Evolutionary conservation across 2,329 filamentous ascomycete genomes (phyloP).

Genomic region (Plectosphaerella cucumerina): DNA sequence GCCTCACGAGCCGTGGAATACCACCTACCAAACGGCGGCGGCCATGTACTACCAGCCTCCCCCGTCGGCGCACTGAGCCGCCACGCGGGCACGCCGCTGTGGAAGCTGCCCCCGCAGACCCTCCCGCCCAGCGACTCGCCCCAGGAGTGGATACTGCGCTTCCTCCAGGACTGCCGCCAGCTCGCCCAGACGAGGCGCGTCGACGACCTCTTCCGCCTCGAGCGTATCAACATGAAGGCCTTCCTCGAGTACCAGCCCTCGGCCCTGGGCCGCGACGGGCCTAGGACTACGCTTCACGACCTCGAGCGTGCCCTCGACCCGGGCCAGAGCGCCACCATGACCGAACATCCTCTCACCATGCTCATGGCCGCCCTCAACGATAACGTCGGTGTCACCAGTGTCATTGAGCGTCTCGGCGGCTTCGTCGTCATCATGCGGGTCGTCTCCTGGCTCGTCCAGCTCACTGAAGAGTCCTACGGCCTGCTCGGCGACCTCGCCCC

Average conservation of each 20-base stretch:
- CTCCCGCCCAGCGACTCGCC: slow-evolving; percentile 23
- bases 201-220: slow-evolving; percentile 25
- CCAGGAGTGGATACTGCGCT: slow-evolving; percentile 28
- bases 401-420: slow-evolving; percentile 25
- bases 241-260: slow-evolving; percentile 20
- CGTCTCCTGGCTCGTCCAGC: slow-evolving; percentile 24
- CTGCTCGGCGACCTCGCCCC: slow-evolving; percentile 19
- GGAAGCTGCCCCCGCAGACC: slow-evolving; percentile 28
- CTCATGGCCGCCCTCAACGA: slow-evolving; percentile 24
- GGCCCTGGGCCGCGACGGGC: slow-evolving; percentile 13
- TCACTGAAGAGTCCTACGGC: slow-evolving; percentile 23
- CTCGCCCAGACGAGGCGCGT: slow-evolving; percentile 18
- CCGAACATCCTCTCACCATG: slow-evolving; percentile 22
- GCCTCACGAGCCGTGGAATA: slow-evolving; percentile 15
- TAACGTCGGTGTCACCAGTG: slow-evolving; percentile 18
- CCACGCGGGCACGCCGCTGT: slow-evolving; percentile 15
- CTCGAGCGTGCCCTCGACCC: slow-evolving; percentile 11
- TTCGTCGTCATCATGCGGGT: slow-evolving; percentile 25
- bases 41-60: slow-evolving; percentile 18
- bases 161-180: slow-evolving; percentile 29
- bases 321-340: background rate
- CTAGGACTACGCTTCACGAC: slow-evolving; percentile 10
- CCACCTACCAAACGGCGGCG: slow-evolving; percentile 10
- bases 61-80: slow-evolving; percentile 26
- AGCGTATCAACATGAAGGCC: slow-evolving; percentile 26